These are phyloP conservation scores for Colletotrichum neosansevieriae DNA, from an alignment of 2,329 filamentous ascomycete genomes.

Conservation along the genomic window DNA sequence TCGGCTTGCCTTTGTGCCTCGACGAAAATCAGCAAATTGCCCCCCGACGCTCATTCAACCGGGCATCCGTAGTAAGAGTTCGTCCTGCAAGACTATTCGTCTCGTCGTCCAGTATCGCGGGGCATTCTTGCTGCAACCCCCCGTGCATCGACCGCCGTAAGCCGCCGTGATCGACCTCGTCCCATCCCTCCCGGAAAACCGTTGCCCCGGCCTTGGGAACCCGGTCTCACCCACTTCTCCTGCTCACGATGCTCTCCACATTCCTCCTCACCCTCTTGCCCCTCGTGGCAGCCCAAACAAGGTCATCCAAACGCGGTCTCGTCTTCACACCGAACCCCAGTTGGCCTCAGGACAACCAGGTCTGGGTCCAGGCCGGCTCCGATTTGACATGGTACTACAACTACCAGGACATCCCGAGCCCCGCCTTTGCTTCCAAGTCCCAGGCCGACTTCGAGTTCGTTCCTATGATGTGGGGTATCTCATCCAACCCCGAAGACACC, in stretches of 20 bases:
- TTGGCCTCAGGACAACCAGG: slow-evolving; percentile 70
- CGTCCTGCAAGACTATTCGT: too few relatives aligned
- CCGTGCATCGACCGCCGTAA: neutral
- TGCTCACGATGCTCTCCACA: slow-evolving; percentile 35
- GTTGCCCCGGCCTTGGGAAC: slow-evolving; percentile 6
- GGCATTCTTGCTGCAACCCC: neutral
- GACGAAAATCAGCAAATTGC: neutral
- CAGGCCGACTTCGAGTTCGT: slow-evolving; percentile 77
- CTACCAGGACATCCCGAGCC: slow-evolving; percentile 71
- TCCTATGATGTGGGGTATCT: slow-evolving; percentile 82
- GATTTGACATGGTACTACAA: slow-evolving; percentile 90
- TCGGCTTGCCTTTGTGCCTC: neutral
- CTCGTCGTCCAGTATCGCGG: neutral
- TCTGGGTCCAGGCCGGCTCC: slow-evolving; percentile 70
- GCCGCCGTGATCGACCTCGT: slow-evolving; percentile 4
- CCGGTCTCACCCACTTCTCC: slow-evolving; percentile 26
- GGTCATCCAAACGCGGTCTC: slow-evolving; percentile 77
- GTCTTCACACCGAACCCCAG: slow-evolving; percentile 71
- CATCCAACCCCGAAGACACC: slow-evolving; percentile 60
- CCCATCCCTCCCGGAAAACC: neutral
- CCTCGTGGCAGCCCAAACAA: slow-evolving; percentile 46
- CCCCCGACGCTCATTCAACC: slow-evolving; percentile 11
- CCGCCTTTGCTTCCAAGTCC: slow-evolving; percentile 59
- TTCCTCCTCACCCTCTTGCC: slow-evolving; percentile 42
- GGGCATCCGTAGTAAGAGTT: neutral